Evolutionary conservation across 1,139 yeast genomes (phyloP).

Genomic region (Geotrichum candidum): DNA sequence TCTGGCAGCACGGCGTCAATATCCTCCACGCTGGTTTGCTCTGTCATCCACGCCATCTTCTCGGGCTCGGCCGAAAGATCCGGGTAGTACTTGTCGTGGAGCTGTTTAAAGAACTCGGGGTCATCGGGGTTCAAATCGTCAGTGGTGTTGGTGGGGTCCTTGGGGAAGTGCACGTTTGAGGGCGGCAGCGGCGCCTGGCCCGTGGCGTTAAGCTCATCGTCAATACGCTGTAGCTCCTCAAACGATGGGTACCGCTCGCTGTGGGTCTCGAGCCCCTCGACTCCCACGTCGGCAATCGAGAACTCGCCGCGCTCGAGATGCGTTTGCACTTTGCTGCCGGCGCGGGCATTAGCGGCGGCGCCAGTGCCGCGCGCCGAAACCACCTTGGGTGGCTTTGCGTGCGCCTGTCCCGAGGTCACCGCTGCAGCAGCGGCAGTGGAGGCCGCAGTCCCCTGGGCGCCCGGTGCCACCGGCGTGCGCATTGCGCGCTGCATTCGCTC

Average conservation of each 20-base stretch:
- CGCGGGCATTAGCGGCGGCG: neutral
- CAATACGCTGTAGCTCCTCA: constrained; percentile 14
- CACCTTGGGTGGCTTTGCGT: neutral
- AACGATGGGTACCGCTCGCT: constrained; percentile 17
- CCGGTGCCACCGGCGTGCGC: constrained; percentile 2
- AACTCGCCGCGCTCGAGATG: neutral
- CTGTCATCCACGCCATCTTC: constrained; percentile 88
- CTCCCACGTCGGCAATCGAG: constrained; percentile 17
- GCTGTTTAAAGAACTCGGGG: constrained; percentile 68
- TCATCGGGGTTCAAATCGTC: constrained; percentile 36
- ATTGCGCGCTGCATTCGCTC: neutral
- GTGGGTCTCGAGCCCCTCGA: constrained; percentile 7
- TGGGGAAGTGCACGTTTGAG: constrained; percentile 16
- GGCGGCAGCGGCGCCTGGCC: constrained; percentile 5
- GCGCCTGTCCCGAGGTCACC: neutral
- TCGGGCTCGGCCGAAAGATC: constrained; percentile 78
- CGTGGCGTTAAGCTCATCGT: constrained; percentile 10
- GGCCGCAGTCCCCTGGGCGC: neutral
- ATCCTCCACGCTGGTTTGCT: constrained; percentile 33
- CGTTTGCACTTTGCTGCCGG: neutral
- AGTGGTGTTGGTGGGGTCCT: constrained; percentile 6
- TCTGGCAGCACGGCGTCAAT: constrained; percentile 32
- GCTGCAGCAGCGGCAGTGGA: neutral
- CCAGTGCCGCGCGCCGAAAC: neutral
- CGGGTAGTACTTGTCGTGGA: constrained; percentile 84